A percentile compares a stretch with the other conserved stretches of the same genome.
Conservation (phyloP, 2,329 filamentous ascomycete genomes). For the Scedosporium apiospermum region DNA sequence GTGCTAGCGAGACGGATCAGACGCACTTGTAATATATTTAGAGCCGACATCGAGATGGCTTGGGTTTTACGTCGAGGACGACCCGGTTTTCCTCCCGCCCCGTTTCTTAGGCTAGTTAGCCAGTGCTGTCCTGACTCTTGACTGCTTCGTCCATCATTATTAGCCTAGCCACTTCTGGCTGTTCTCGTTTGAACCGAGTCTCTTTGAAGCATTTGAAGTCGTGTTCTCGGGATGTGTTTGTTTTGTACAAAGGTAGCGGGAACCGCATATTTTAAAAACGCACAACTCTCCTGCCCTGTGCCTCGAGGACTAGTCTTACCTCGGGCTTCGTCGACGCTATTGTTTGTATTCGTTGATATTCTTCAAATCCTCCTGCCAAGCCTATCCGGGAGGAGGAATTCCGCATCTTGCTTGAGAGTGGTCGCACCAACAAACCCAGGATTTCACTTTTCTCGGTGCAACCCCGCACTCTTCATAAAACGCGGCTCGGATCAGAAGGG, state of each 20-base stretch:
- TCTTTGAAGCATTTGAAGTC: too few species aligned
- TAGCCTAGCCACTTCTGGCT: neutral
- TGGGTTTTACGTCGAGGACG: neutral
- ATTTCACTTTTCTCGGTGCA: neutral
- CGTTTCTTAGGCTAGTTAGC: neutral
- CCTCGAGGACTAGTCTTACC: too few species aligned
- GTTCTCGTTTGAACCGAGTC: neutral
- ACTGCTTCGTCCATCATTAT: neutral
- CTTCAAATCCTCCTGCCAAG: neutral
- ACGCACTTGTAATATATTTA: neutral
- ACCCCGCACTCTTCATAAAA: constrained; percentile 1
- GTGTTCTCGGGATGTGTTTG: too few species aligned
- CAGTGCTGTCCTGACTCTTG: neutral
- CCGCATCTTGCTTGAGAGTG: neutral
- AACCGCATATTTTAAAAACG: too few species aligned
- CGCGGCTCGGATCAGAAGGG: neutral
- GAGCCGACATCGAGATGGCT: neutral
- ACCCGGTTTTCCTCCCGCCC: neutral
- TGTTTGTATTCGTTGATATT: too few species aligned
- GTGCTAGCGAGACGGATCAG: too few species aligned
- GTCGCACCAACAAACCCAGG: neutral
- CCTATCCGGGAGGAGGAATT: neutral
- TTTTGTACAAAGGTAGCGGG: too few species aligned
- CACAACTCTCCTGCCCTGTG: too few species aligned
- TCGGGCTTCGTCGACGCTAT: too few species aligned